Base-by-base conservation (phyloP, 441 rosid species). In the Gossypium gossypioides region DNA sequence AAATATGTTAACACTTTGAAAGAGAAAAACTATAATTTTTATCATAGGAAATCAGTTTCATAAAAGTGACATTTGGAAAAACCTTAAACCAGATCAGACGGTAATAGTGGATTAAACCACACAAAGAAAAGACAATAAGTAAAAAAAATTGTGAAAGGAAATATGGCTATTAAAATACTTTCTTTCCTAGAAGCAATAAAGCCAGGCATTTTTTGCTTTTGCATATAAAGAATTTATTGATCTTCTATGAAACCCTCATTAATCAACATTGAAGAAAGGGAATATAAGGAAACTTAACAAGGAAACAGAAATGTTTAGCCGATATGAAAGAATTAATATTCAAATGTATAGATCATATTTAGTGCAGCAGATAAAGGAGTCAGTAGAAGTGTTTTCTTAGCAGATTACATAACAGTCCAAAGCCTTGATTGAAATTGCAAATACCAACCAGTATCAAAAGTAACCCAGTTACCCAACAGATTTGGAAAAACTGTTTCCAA, bases 401-500 rank as follows among this genome's bases (percentile, higher is more conserved):
- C 63, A 58, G 10, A 25, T 12, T 16, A 58, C 24, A 55, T 59
- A 10, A 34, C 2, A 42, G 19, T 42, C 1, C 46, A 27, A 60
- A 8, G 22, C 68, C 55, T 50, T n/a, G 55, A 50, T 40, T 63
- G 12, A 37, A 52, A 69, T 18, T 8, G 27, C 13, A 40, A 74
- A 52, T 40, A 12, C 61, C 16, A 18, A 9, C n/a, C 32, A 59
- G 61, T 8, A 16, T 61, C 10, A 69, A 27, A 32, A 56, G 48
- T 50, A 70, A 70, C 21, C 52, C 15, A 60, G 22, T 60, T 29
- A 51, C 44, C 8, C 15, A 54, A 69, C 32, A 60, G 25, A 62
- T 71, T 50, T 10, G 54, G 44, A 55, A 72, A 61, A 60, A 27
- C 55, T 42, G 73, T 40, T 72, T 64, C 21, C 42, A 72, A 72